Conservation (phyloP, 495 filamentous ascomycete species). For the Talaromyces thailandensis region DNA sequence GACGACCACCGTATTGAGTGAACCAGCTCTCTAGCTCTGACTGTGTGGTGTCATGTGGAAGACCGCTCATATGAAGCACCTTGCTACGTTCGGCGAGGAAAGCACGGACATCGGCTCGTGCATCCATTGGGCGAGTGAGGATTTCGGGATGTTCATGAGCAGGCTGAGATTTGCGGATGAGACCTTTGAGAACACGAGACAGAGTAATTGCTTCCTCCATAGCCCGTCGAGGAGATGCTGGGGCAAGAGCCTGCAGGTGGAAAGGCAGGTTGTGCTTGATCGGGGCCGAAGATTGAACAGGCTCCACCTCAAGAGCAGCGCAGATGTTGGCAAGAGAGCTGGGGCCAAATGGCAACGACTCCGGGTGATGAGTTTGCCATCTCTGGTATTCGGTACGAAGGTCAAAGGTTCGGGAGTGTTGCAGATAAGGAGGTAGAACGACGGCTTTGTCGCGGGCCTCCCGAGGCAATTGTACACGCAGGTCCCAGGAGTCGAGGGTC, state of each 20-base stretch:
- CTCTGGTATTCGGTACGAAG: conserved; percentile 93
- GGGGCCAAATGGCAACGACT: conserved; percentile 92
- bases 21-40: conserved; percentile 99
- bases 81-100: conserved; percentile 94
- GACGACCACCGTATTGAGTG: conserved; percentile 93
- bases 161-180: conserved; percentile 94
- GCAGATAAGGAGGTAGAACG: conserved; percentile 89
- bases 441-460: conserved; percentile 98
- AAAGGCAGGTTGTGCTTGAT: conserved; percentile 99
- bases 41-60: conserved; percentile 96
- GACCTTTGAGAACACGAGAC: conserved; percentile 78
- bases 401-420: conserved; percentile 95
- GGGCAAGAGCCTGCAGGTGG: conserved; percentile 91
- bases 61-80: conserved; percentile 91
- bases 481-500: conserved; percentile 95
- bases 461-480: conserved; percentile 92
- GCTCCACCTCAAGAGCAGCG: conserved; percentile 93
- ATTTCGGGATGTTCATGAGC: conserved; percentile 89
- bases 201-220: conserved; percentile 97
- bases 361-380: conserved; percentile 97
- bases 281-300: conserved; percentile 89
- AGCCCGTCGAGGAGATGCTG: conserved; percentile 90
- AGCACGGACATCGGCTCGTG: conserved; percentile 89
- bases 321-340: conserved; percentile 95
- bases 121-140: conserved; percentile 90